phyloP scores from a whole-genome alignment of 257 asterid species.

The Salvia hispanica region DNA sequence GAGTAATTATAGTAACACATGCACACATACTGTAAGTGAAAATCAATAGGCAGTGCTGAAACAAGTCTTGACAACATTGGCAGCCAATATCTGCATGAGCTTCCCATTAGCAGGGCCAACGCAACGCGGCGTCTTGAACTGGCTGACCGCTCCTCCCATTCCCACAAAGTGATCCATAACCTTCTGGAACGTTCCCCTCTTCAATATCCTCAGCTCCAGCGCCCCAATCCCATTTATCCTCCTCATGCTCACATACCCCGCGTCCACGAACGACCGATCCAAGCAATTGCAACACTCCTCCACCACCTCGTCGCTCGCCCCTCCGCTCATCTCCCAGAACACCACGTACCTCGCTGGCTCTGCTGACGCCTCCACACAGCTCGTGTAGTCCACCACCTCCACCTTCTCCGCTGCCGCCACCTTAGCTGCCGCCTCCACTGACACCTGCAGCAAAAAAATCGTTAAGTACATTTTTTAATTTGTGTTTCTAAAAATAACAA shows the following conservation, averaged over 20 bases:
- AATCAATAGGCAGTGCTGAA: conserved; percentile 58
- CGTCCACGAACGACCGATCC: conserved; percentile 61
- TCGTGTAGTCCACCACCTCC: conserved; percentile 69
- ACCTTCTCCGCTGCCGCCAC: conserved; percentile 46
- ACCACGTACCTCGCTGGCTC: conserved; percentile 63
- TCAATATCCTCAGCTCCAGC: conserved; percentile 60
- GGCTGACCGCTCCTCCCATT: conserved; percentile 84
- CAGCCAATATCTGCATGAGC: conserved; percentile 50
- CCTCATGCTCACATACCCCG: conserved; percentile 63
- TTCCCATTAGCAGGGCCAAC: conserved; percentile 46
- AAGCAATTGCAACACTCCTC: conserved; percentile 65
- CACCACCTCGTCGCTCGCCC: conserved; percentile 43
- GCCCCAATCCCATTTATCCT: conserved; percentile 55
- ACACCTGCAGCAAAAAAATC: too few relatives aligned
- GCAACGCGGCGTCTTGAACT: conserved; percentile 83
- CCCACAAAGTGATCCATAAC: conserved; percentile 73
- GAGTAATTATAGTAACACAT: too few relatives aligned
- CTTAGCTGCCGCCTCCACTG: conserved; percentile 60
- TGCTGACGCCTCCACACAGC: conserved; percentile 45
- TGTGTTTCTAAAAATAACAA: too few relatives aligned
- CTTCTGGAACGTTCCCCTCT: conserved; percentile 68
- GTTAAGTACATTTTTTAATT: too few relatives aligned
- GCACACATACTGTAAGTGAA: background rate
- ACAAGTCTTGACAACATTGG: conserved; percentile 57
- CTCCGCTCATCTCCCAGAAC: conserved; percentile 66